Evolutionary conservation across 192 early-diverging fungal genomes (phyloP).

Genomic region (Coemansia sp.): DNA sequence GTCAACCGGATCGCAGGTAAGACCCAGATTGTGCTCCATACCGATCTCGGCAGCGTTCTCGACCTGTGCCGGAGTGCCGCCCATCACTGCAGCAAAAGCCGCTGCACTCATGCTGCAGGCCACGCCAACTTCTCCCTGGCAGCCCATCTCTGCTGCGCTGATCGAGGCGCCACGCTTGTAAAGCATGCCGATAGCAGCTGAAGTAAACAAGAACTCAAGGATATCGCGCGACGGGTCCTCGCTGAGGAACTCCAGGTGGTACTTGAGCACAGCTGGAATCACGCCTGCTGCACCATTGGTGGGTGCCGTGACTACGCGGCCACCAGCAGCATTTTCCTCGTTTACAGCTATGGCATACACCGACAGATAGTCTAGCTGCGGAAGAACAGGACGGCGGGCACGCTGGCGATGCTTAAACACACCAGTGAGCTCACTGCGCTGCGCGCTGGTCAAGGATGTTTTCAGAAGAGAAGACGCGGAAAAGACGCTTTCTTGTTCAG

Average conservation of each 20-base stretch:
- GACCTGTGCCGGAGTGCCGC: constrained; percentile 82
- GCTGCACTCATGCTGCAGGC: constrained; percentile 97
- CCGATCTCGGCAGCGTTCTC: constrained; percentile 97
- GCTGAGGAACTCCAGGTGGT: constrained; percentile 94
- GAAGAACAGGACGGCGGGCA: constrained; percentile 56
- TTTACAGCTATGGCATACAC: constrained; percentile 96
- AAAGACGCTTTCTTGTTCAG: neutral
- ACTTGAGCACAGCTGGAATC: constrained; percentile 93
- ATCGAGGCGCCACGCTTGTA: constrained; percentile 95
- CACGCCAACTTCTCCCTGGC: constrained; percentile 97
- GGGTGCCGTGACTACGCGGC: constrained; percentile 88
- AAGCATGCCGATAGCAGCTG: constrained; percentile 93
- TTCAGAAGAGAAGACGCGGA: constrained; percentile 20
- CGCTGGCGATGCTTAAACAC: constrained; percentile 46
- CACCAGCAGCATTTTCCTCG: constrained; percentile 83
- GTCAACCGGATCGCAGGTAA: constrained; percentile 87
- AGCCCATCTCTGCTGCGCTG: constrained; percentile 95
- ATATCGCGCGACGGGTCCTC: constrained; percentile 79
- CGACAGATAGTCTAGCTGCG: constrained; percentile 87
- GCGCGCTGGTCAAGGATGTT: constrained; percentile 40
- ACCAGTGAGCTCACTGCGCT: constrained; percentile 42
- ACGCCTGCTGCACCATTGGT: constrained; percentile 95
- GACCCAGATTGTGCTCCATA: constrained; percentile 85
- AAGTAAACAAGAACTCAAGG: constrained; percentile 89
- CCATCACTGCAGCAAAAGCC: constrained; percentile 95